phyloP scores from a whole-genome alignment of 805 yeast species.

The Wickerhamomyces strasburgensis region DNA sequence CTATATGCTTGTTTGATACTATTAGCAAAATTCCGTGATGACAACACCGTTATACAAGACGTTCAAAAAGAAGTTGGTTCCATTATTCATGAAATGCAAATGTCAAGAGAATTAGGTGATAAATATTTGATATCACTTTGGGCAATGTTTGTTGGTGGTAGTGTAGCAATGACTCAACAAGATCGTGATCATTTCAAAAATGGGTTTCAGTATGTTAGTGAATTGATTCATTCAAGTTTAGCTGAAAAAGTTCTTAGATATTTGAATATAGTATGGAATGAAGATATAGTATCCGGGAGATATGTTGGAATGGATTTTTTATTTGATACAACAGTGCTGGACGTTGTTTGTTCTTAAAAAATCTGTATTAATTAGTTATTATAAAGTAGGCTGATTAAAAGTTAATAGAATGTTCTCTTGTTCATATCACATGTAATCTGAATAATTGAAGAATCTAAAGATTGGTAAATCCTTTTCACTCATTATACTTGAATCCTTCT shows the following conservation, averaged over 20 bases:
- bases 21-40: constrained; percentile 14
- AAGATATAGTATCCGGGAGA: constrained; percentile 6
- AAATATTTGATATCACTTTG: constrained; percentile 17
- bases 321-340: constrained; percentile 24
- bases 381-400: not conserved
- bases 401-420: not conserved
- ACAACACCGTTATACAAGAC: constrained; percentile 9
- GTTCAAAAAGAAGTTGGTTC: constrained; percentile 11
- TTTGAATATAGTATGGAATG: constrained; percentile 22
- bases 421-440: constrained; percentile 9
- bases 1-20: constrained; percentile 16
- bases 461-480: constrained; percentile 32
- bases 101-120: constrained; percentile 6
- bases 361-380: too few relatives aligned
- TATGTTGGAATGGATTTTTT: constrained; percentile 22
- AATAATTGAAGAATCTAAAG: constrained; percentile 26
- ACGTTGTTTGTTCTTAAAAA: constrained; percentile 19
- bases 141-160: constrained; percentile 23
- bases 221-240: constrained; percentile 16
- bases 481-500: constrained; percentile 15
- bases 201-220: constrained; percentile 13
- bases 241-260: constrained; percentile 21
- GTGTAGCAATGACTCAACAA: constrained; percentile 11
- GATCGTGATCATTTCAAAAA: constrained; percentile 13
- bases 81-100: constrained; percentile 11